Evolutionary conservation across 768 basidiomycete genomes (phyloP).

Genomic region (Leccinum longicurvipes): DNA sequence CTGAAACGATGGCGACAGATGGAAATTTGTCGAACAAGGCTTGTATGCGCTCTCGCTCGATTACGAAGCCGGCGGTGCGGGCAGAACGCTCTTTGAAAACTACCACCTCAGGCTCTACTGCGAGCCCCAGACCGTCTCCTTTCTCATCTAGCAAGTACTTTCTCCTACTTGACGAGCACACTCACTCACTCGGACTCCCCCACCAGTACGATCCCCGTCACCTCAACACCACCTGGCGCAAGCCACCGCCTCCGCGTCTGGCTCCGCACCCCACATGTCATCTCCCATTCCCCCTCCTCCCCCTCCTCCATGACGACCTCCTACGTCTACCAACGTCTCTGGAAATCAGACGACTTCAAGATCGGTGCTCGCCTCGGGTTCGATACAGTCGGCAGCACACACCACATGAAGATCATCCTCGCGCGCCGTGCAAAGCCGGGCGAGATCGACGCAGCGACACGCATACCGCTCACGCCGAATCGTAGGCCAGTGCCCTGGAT

Average conservation of each 20-base stretch:
- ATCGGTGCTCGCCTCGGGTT: slow-evolving; percentile 58
- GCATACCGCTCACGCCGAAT: slow-evolving; percentile 1
- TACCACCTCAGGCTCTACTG: slow-evolving; percentile 50
- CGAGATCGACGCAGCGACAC: neutral
- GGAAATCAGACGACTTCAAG: slow-evolving; percentile 62
- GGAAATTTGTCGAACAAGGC: slow-evolving; percentile 42
- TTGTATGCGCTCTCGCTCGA: slow-evolving; percentile 57
- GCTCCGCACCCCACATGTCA: slow-evolving; percentile 44
- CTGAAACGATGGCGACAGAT: slow-evolving; percentile 36
- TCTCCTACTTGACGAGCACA: too few species aligned
- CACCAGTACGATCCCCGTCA: slow-evolving; percentile 51
- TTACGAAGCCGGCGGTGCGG: slow-evolving; percentile 64
- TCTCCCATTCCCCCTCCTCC: slow-evolving; percentile 22
- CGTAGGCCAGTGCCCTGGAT: slow-evolving; percentile 12
- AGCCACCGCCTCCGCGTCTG: slow-evolving; percentile 64
- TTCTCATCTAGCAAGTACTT: slow-evolving; percentile 56
- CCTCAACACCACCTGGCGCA: slow-evolving; percentile 52
- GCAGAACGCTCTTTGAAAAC: slow-evolving; percentile 51
- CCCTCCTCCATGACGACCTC: slow-evolving; percentile 41
- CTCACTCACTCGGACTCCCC: neutral
- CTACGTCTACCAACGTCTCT: slow-evolving; percentile 62
- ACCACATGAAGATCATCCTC: slow-evolving; percentile 44
- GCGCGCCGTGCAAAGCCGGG: slow-evolving; percentile 21
- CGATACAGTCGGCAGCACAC: slow-evolving; percentile 37
- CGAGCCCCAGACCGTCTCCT: slow-evolving; percentile 50